phyloP scores from a whole-genome alignment of 73 alveolate genomes.

The Diophrys appendiculata region DNA sequence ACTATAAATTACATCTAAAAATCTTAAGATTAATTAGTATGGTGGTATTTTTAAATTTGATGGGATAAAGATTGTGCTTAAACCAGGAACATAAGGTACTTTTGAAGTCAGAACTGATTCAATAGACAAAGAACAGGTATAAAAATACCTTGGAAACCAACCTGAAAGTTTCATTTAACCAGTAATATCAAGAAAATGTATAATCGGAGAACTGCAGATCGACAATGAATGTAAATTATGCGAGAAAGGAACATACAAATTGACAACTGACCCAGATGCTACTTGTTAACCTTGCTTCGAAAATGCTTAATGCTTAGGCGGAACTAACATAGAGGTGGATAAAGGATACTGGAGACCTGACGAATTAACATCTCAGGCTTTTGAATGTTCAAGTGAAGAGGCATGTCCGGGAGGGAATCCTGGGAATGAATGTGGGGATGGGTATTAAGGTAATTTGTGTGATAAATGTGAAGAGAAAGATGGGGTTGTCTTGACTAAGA shows the following conservation, averaged over 20 bases:
- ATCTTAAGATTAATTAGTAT: too few relatives aligned
- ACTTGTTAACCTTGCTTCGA: slow-evolving; percentile 40
- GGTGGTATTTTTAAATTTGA: too few relatives aligned
- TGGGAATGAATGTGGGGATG: slow-evolving; percentile 3
- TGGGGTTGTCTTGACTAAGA: background rate
- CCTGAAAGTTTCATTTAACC: too few relatives aligned
- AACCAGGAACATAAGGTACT: too few relatives aligned
- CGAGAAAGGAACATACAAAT: slow-evolving; percentile 25
- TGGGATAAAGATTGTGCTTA: too few relatives aligned
- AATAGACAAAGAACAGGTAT: too few relatives aligned
- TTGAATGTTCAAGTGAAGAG: slow-evolving; percentile 20
- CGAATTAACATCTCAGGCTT: background rate
- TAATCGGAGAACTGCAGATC: too few relatives aligned
- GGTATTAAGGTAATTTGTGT: slow-evolving; percentile 24
- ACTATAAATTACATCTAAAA: too few relatives aligned
- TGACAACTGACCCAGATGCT: background rate
- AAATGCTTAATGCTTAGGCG: slow-evolving; percentile 40
- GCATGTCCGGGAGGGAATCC: slow-evolving; percentile 50
- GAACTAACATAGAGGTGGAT: slow-evolving; percentile 8
- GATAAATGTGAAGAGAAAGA: background rate
- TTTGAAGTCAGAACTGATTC: too few relatives aligned
- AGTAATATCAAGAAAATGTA: too few relatives aligned
- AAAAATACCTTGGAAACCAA: too few relatives aligned
- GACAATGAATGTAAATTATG: slow-evolving; percentile 44
- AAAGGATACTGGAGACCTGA: slow-evolving; percentile 48